Percentiles rank a stretch among this genome's conserved stretches.
Conservation (phyloP, 2,329 filamentous ascomycete genomes). For the Knoxdaviesia proteae region DNA sequence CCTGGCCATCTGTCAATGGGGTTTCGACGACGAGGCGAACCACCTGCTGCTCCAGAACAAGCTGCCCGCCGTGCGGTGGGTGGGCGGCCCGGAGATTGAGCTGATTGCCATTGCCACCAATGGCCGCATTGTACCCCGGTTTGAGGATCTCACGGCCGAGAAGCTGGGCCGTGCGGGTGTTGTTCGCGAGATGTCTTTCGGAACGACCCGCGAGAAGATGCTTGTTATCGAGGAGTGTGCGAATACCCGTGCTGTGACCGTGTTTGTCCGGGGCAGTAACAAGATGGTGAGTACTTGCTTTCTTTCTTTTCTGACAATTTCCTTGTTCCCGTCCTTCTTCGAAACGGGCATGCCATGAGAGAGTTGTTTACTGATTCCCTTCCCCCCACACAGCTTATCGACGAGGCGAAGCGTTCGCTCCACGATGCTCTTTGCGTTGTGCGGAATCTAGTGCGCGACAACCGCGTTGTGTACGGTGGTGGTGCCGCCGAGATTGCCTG, state of each 20-base stretch:
- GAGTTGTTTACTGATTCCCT: background rate
- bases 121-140: conserved; percentile 87
- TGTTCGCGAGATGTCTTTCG: conserved; percentile 88
- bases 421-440: conserved; percentile 97
- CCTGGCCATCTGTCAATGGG: conserved; percentile 97
- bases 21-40: conserved; percentile 97
- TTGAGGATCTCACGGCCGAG: conserved; percentile 77
- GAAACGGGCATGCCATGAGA: no score
- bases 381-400: conserved; percentile 52
- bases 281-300: conserved; percentile 60
- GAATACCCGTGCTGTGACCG: conserved; percentile 87
- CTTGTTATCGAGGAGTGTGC: conserved; percentile 97
- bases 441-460: conserved; percentile 85
- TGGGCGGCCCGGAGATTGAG: conserved; percentile 94
- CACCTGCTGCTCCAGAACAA: conserved; percentile 91
- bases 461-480: conserved; percentile 92
- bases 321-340: background rate
- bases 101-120: conserved; percentile 97
- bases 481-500: conserved; percentile 95
- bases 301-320: background rate
- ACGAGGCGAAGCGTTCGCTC: conserved; percentile 91
- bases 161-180: conserved; percentile 83
- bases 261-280: conserved; percentile 94
- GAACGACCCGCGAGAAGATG: conserved; percentile 98
- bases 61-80: conserved; percentile 90